phyloP scores from a whole-genome alignment of 2,329 filamentous ascomycete species.

The Fusarium sterilihyphosum region DNA sequence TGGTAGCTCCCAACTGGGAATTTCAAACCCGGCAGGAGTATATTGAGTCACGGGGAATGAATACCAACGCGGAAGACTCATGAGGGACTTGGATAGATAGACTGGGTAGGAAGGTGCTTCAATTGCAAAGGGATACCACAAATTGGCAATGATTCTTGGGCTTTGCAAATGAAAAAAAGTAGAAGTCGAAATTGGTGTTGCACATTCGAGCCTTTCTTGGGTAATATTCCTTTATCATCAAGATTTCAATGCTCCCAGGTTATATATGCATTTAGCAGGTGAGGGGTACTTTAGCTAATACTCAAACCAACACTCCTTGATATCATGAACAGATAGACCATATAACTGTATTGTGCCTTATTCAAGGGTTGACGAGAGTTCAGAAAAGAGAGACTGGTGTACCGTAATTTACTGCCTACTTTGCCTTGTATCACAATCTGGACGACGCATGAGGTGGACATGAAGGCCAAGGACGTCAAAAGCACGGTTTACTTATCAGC shows the following conservation, averaged over 20 bases:
- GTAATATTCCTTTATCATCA: background rate
- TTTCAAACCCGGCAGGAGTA: background rate
- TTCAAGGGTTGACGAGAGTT: background rate
- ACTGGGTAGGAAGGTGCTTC: background rate
- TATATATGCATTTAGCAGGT: background rate
- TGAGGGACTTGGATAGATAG: fast-evolving
- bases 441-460: background rate
- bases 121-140: background rate
- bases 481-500: fast-evolving
- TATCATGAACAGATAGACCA: background rate
- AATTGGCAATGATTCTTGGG: background rate
- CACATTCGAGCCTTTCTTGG: background rate
- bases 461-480: background rate
- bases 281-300: background rate
- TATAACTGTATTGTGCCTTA: background rate
- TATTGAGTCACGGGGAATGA: background rate
- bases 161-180: background rate
- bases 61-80: fast-evolving
- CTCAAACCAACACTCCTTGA: too few relatives aligned
- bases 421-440: background rate
- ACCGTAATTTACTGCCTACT: background rate
- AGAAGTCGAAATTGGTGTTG: background rate
- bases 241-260: background rate
- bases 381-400: background rate
- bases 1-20: background rate